A percentile compares a stretch with the other conserved stretches of the same genome.
phyloP scores from a whole-genome alignment of 169 alveolate species.

The Eimeria praecox region DNA sequence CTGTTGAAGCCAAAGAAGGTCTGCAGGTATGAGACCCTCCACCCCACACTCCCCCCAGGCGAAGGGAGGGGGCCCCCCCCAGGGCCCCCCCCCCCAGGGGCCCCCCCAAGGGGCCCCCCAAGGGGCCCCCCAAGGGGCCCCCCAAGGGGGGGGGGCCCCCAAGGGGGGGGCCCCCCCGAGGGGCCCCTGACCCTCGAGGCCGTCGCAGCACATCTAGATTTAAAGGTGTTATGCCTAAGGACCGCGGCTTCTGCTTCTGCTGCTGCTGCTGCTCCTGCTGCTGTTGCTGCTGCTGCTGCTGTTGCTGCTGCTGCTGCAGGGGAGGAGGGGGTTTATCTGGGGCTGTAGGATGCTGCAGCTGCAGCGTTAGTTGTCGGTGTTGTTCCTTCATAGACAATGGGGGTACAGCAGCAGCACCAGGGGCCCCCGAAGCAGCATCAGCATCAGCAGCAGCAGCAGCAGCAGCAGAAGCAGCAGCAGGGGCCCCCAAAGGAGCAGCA shows the following conservation, averaged over 20 bases:
- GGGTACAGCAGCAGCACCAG: neutral
- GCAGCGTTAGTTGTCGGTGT: slow-evolving; percentile 1
- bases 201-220: slow-evolving; percentile 17
- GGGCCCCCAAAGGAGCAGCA: neutral
- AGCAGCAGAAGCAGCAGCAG: too few relatives aligned
- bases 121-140: neutral
- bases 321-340: neutral
- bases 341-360: neutral
- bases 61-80: neutral
- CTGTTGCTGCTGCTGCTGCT: slow-evolving; percentile 13
- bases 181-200: neutral
- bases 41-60: neutral
- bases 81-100: too few relatives aligned
- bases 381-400: neutral
- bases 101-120: neutral
- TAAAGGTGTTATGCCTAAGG: slow-evolving; percentile 28
- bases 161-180: too few relatives aligned
- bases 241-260: neutral
- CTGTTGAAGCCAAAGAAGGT: slow-evolving; percentile 20
- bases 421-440: neutral
- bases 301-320: neutral
- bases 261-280: slow-evolving; percentile 11
- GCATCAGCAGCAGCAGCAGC: neutral
- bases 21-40: slow-evolving; percentile 20
- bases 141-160: neutral